Evolutionary conservation across 2,329 filamentous ascomycete genomes (phyloP), one percentile per base, ranked within the genome.

Genomic region (Chrysosphaeria jannelii): DNA sequence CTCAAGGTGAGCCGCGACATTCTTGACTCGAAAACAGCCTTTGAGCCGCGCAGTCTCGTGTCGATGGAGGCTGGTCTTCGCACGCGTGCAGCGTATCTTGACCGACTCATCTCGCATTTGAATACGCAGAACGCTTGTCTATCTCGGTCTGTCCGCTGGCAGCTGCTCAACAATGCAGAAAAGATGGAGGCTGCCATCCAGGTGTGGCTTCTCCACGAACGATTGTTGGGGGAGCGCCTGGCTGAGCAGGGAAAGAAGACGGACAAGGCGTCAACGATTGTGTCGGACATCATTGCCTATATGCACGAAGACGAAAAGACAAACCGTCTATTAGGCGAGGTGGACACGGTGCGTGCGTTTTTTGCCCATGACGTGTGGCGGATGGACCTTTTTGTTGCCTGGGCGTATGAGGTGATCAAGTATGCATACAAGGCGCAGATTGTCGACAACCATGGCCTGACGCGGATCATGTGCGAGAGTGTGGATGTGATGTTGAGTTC

Each of bases 91-190:
- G 57, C 59, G 25, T 76, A 76, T 13, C 47, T 93, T 20, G 58
- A 66, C 30, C 66, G 71, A 26, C 53, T 97, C 24, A 72, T 75
- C 25, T 47, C 51, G 3, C 64, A 85, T 33, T 46, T 93, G 8
- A 55, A 57, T 30, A 53, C 55, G 5, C 63, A 67, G 15, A 65
- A 64, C 28, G 52, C 63, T 13, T 48, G 60, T 3, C 41, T 93
- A 5, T 61, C 70, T 31, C 58, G 62, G 19, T 47, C 47, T 13
- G 66, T 66, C 2, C 64, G 65, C 33, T 93, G 79, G 78, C 54
- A 57, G 30, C 45, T 97, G 15, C 48, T 97, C n/a, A 72, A 66
- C 52, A 66, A 81, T 36, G 81, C 81, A 0, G 85, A 97, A 41
- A 90, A 79, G 43, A 57, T 93, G 46, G 63, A 69, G 20, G 72